These are phyloP conservation scores for Boeremia exigua DNA, from an alignment of 2,329 filamentous ascomycete genomes.

Conservation along the genomic window DNA sequence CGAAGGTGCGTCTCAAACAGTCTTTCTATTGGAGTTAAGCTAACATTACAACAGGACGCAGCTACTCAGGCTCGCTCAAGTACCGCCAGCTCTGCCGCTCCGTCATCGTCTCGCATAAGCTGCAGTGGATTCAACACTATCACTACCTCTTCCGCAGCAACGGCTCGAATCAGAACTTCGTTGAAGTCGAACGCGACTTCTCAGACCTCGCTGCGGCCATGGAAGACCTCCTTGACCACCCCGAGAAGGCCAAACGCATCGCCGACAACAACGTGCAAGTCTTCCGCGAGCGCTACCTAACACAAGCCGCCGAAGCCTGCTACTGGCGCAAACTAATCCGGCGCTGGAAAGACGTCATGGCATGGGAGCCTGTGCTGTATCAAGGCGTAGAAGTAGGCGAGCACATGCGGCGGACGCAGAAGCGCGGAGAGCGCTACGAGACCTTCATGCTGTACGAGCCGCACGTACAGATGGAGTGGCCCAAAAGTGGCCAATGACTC, in stretches of 20 bases:
- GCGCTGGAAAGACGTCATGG: conserved; percentile 25
- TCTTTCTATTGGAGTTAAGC: neutral
- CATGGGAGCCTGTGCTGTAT: conserved; percentile 33
- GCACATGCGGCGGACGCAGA: conserved; percentile 26
- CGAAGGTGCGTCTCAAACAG: conserved; percentile 51
- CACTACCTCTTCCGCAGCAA: conserved; percentile 39
- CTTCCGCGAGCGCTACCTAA: conserved; percentile 43
- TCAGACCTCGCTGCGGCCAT: conserved; percentile 37
- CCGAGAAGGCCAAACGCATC: conserved; percentile 42
- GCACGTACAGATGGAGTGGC: conserved; percentile 10
- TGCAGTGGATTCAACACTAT: conserved; percentile 45
- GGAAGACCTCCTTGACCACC: conserved; percentile 40
- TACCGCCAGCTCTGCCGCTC: conserved; percentile 59
- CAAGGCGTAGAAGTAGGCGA: conserved; percentile 28
- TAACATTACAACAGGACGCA: conserved; percentile 36
- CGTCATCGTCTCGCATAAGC: conserved; percentile 43
- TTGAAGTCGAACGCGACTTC: conserved; percentile 46
- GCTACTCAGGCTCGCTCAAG: conserved; percentile 60
- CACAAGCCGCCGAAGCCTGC: conserved; percentile 41
- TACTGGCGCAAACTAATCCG: conserved; percentile 32
- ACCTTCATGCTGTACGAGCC: conserved; percentile 34
- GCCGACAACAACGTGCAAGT: conserved; percentile 40
- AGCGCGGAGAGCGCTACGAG: conserved; percentile 40
- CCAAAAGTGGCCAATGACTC: conserved; percentile 6
- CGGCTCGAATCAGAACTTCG: conserved; percentile 42